Evolutionary conservation across 1,139 yeast species (phyloP).

Genomic region (Suhomyces yuchorum): DNA sequence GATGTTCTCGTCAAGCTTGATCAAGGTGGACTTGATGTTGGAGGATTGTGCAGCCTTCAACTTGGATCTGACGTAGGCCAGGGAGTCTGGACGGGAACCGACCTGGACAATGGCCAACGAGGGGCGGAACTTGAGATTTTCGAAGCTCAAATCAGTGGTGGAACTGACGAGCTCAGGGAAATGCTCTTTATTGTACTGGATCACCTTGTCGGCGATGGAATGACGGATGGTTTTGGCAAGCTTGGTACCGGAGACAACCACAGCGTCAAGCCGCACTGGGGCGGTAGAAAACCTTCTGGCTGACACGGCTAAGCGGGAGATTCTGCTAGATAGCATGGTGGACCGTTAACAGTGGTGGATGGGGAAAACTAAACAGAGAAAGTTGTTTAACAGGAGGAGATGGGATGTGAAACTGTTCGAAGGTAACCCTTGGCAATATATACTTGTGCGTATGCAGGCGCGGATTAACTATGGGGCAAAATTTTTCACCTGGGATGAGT

Average conservation of each 20-base stretch:
- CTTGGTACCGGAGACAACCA: constrained; percentile 47
- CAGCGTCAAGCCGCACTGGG: constrained; percentile 31
- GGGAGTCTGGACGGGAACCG: constrained; percentile 75
- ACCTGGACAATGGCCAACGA: constrained; percentile 71
- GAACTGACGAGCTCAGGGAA: constrained; percentile 19
- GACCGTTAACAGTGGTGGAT: background rate
- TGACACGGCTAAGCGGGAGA: constrained; percentile 5
- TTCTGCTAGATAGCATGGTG: constrained; percentile 13
- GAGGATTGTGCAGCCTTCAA: constrained; percentile 71
- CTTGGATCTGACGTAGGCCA: constrained; percentile 75
- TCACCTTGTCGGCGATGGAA: constrained; percentile 45
- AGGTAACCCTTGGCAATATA: constrained; percentile 1
- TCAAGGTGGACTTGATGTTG: constrained; percentile 59
- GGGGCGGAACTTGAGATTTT: constrained; percentile 54
- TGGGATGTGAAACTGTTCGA: background rate
- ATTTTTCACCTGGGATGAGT: constrained; percentile 12
- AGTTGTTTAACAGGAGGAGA: background rate
- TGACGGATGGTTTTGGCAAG: constrained; percentile 43
- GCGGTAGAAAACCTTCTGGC: constrained; percentile 15
- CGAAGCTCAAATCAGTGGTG: constrained; percentile 24
- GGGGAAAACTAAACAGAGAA: background rate
- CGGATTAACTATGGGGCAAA: constrained; percentile 6
- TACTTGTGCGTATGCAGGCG: constrained; percentile 9
- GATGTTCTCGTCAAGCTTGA: constrained; percentile 59
- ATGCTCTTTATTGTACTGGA: constrained; percentile 37